Evolutionary conservation across 306 rosid genomes (phyloP).

Genomic region (Comarum palustre): DNA sequence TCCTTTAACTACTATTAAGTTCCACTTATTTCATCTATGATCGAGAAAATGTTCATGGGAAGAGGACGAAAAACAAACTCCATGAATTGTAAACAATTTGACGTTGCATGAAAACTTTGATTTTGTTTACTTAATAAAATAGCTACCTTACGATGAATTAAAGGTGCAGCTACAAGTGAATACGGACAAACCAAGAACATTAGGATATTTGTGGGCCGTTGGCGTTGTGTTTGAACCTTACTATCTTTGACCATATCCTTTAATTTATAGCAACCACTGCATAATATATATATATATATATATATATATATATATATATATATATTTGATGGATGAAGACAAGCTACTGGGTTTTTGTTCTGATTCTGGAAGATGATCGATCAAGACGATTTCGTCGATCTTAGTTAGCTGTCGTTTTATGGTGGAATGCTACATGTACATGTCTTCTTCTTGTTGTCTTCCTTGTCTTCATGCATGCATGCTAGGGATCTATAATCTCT

Average conservation of each 20-base stretch:
- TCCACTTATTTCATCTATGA: too few relatives aligned
- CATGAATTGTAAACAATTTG: not conserved
- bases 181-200: not conserved
- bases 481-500: too few relatives aligned
- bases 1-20: not conserved
- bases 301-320: too few relatives aligned
- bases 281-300: too few relatives aligned
- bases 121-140: not conserved
- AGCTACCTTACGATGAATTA: not conserved
- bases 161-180: not conserved
- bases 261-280: not conserved
- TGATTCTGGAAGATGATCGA: not conserved
- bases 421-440: not conserved
- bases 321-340: not conserved
- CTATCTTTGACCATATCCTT: not conserved
- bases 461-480: not conserved
- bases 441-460: not conserved
- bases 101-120: conserved; percentile 1
- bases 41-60: not conserved
- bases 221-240: not conserved
- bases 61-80: not conserved
- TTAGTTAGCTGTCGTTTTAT: not conserved
- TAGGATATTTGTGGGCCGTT: not conserved
- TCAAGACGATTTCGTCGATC: not conserved
- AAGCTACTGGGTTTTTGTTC: not conserved